Evolutionary conservation across 306 rosid genomes (phyloP), one percentile per base, ranked within the genome.

Genomic region (Rosa multiflora): DNA sequence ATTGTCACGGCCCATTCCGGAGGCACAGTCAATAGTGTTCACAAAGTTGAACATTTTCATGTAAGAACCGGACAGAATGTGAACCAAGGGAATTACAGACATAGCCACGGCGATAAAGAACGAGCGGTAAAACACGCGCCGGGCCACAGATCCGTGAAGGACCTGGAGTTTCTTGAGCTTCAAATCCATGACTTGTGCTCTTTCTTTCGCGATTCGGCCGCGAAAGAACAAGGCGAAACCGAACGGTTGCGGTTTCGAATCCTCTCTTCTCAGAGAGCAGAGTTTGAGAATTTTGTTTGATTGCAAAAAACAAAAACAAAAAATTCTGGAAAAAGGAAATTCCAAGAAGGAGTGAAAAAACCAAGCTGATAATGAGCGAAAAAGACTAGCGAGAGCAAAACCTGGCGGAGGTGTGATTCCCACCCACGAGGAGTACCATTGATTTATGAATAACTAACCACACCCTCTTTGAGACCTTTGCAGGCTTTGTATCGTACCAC

Each of bases 371-470:
- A 83, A 49, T 2, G 48, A 43, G 76, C 42, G 51, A 61, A 17
- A 7, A 39, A 47, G 67, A 43, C 58, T 92, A 94, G 86, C 97
- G 97, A 88, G 97, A 78, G 73, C 97, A 94, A 88, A 94, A 94
- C 89, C 98, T 92, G 91, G 93, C 91, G 49, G 97, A 89, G 47
- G 97, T 92, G 85, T 92, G 98, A 71, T 91, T 94, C 14, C 97
- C 97, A 92, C 94, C 97, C 97, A 92, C 95, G 93, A 94, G 98
- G 94, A 92, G 82, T 6, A 84, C 97, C 87, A 88, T 89, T 70
- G 97, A 86, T 40, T 82, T 92, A 88, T 92, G 97, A 62, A 92
- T 83, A 74, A 91, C 91, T 87, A 92, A 85, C 95, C 93, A 92
- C 29, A 89, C 95, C 84, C 89, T 82, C 29, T 72, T 86, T 8